phyloP scores from a whole-genome alignment of 163 green algal species.

The Scenedesmus sp. region DNA sequence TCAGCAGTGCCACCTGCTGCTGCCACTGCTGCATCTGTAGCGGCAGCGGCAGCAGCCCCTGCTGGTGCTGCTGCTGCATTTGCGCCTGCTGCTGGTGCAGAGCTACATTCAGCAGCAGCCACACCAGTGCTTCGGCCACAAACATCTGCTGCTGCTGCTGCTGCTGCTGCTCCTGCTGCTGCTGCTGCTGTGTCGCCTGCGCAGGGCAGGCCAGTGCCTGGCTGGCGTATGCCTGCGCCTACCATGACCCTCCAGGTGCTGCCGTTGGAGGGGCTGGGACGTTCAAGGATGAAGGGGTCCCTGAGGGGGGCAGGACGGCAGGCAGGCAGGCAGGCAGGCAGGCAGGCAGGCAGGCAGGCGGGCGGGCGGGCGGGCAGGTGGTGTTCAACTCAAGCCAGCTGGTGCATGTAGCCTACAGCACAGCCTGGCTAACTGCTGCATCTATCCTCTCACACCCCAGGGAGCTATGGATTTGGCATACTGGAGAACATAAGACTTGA shows the following conservation, averaged over 20 bases:
- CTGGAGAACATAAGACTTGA: background rate
- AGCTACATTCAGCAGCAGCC: background rate
- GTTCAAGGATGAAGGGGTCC: conserved; percentile 45
- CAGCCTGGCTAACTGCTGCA: background rate
- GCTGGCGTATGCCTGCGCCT: conserved; percentile 19
- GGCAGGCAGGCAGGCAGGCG: no score
- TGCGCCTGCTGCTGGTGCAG: background rate
- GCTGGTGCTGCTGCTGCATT: background rate
- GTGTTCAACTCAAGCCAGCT: no score
- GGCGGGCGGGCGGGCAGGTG: no score
- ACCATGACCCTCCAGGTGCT: conserved; percentile 33
- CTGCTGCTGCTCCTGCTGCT: background rate
- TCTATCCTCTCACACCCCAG: background rate
- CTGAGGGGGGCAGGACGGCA: background rate
- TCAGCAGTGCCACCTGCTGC: background rate
- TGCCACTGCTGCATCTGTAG: no score
- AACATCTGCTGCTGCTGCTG: background rate
- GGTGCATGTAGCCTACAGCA: no score
- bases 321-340: background rate
- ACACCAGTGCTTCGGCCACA: background rate
- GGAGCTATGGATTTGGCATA: background rate
- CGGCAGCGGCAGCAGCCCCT: background rate
- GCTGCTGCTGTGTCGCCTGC: conserved; percentile 1
- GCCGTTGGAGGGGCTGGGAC: background rate
- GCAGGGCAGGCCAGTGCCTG: background rate